Evolutionary conservation across 2,329 filamentous ascomycete genomes (phyloP).

Genomic region (Sporothrix luriei): DNA sequence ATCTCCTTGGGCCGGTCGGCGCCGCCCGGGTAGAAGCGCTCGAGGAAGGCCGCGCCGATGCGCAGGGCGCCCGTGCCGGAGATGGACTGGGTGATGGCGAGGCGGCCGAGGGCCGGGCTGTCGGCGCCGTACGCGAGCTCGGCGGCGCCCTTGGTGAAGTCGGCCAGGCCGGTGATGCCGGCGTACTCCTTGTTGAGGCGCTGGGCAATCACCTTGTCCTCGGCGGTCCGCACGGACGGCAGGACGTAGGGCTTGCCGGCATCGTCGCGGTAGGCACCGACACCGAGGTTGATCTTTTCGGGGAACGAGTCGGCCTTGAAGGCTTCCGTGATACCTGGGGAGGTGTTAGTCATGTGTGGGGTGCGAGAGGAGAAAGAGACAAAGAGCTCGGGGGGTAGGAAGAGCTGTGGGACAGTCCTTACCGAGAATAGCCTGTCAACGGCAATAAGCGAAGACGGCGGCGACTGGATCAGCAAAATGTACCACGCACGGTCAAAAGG

Average conservation of each 20-base stretch:
- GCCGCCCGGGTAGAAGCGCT: constrained; percentile 84
- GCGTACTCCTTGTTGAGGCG: constrained; percentile 96
- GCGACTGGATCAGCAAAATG: constrained; percentile 26
- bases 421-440: constrained; percentile 33
- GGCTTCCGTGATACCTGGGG: constrained; percentile 85
- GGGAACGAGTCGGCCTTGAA: constrained; percentile 95
- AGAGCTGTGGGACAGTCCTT: constrained; percentile 2
- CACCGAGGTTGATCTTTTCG: constrained; percentile 98
- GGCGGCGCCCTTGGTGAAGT: constrained; percentile 91
- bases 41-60: constrained; percentile 90
- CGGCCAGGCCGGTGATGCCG: constrained; percentile 91
- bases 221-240: constrained; percentile 85
- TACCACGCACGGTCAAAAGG: constrained; percentile 11
- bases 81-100: constrained; percentile 96
- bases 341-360: constrained; percentile 35
- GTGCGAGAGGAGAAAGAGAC: not conserved
- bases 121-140: constrained; percentile 82
- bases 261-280: constrained; percentile 98
- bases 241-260: constrained; percentile 97
- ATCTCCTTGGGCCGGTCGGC: constrained; percentile 68
- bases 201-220: constrained; percentile 78
- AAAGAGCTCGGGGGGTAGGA: constrained; percentile 6
- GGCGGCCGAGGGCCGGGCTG: constrained; percentile 73
- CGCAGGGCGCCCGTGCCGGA: constrained; percentile 95
- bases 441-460: constrained; percentile 29